Evolutionary conservation across 108 stramenopile species (phyloP).

Genomic region (Stephanodiscus minutulus): DNA sequence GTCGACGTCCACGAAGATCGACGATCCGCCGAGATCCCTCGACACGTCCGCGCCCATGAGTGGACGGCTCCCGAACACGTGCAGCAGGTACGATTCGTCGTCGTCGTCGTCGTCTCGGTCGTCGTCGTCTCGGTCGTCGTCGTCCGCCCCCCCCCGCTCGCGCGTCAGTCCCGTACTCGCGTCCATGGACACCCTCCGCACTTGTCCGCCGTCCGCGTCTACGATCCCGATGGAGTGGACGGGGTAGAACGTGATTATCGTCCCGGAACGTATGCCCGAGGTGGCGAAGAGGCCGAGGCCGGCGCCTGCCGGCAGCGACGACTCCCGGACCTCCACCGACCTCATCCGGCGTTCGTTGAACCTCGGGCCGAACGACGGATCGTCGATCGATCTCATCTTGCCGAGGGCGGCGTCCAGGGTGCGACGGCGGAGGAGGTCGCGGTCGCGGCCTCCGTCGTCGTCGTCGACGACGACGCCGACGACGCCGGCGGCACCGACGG

Average conservation of each 20-base stretch:
- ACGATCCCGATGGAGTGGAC: constrained; percentile 50
- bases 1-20: constrained; percentile 34
- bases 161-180: background rate
- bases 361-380: background rate
- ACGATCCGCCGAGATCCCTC: constrained; percentile 20
- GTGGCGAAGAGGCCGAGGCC: constrained; percentile 47
- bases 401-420: background rate
- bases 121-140: background rate
- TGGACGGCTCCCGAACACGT: constrained; percentile 14
- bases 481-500: too few relatives aligned
- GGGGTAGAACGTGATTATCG: constrained; percentile 55
- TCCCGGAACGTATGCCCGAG: constrained; percentile 51
- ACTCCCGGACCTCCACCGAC: constrained; percentile 4
- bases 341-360: constrained; percentile 3
- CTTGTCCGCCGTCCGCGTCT: constrained; percentile 10
- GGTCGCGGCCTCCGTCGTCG: background rate
- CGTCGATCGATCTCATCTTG: background rate
- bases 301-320: background rate
- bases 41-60: constrained; percentile 17
- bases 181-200: background rate
- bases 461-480: background rate
- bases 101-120: constrained; percentile 4
- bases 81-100: constrained; percentile 31
- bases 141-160: background rate
- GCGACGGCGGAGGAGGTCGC: background rate